Conservation (phyloP, 306 rosid genomes). For the Sesbania bispinosa region DNA sequence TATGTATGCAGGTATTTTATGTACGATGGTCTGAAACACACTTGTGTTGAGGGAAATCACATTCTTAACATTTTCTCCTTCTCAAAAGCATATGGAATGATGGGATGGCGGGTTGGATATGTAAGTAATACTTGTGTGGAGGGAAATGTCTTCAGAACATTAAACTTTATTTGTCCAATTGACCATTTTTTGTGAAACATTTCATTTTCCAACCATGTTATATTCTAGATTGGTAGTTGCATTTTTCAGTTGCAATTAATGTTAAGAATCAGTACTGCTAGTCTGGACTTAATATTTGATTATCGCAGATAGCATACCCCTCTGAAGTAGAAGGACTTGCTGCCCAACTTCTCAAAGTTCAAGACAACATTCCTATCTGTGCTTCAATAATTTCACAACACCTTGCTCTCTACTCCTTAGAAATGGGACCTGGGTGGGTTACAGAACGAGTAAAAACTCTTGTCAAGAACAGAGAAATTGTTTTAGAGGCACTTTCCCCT, state of each 20-base stretch:
- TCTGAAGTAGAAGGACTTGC: constrained; percentile 71
- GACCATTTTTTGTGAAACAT: not conserved
- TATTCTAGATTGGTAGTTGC: constrained; percentile 3
- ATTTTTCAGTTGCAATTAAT: not conserved
- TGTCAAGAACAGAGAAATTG: constrained; percentile 57
- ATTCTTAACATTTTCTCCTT: constrained; percentile 85
- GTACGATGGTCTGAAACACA: constrained; percentile 79
- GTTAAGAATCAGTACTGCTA: not conserved
- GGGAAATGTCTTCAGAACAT: not conserved
- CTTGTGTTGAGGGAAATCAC: constrained; percentile 88
- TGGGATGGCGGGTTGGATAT: constrained; percentile 99
- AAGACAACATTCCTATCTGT: constrained; percentile 98
- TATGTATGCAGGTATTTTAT: constrained; percentile 84
- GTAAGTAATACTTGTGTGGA: constrained; percentile 49
- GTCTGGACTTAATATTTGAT: not conserved
- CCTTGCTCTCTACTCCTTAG: constrained; percentile 80
- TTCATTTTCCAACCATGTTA: not conserved
- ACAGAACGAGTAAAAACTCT: constrained; percentile 59
- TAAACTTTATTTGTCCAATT: not conserved
- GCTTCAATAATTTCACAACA: constrained; percentile 84
- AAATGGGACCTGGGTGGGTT: constrained; percentile 84
- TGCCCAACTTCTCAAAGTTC: constrained; percentile 86
- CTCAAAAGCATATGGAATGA: constrained; percentile 97
- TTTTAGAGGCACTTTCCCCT: constrained; percentile 65
- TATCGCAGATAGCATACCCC: constrained; percentile 90